Base-by-base conservation (phyloP, 805 yeast species). In the Cyberlindnera xylosilytica region DNA sequence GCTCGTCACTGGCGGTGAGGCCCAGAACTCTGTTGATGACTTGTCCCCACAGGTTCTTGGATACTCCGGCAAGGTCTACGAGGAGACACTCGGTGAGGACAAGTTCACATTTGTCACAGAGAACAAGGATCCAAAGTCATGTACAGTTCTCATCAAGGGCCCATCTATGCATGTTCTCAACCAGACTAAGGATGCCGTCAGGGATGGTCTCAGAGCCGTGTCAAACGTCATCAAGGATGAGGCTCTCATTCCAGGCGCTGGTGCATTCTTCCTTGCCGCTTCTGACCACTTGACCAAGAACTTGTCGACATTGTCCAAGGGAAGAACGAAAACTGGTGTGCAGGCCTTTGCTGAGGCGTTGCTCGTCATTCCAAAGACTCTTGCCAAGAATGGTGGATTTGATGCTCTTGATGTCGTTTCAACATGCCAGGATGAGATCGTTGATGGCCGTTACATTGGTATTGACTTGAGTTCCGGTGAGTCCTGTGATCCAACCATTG, bases 11-110 rank as follows among this genome's bases (percentile, higher is more conserved):
- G 99, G 97, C 23, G 99, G 99, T 56, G 93, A 85, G 62, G 98
- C 98, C 8, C 97, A 91, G 69, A 93, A 93, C 67, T 84, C 96
- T 12, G 97, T 90, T 35, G 99, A 93, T 59, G 98, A 91, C 62
- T 74, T 93, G 57, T 58, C 83, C 6, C 88, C 95, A 4, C 76
- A 73, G 2, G 73, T 87, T 6, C 73, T 93, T 47, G 99, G 99
- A 19, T 83, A 66, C 62, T 87, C 97, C 13, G 98, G 98, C 16
- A 72, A 78, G 42, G 96, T 93, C 9, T 87, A 87, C 63, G 97
- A 93, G 70, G 87, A 88, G 62, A 80, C 90, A 23, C 79, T 93
- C 49, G 99, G 98, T 39, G 99, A 93, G 69, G 99, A 95, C 61
- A 93, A 93, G 68, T 93, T 85, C 71, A 93, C 99, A 16, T 93